These are phyloP conservation scores for Plasmodium knowlesi DNA, from an alignment of 169 alveolate species.

Conservation along the genomic window DNA sequence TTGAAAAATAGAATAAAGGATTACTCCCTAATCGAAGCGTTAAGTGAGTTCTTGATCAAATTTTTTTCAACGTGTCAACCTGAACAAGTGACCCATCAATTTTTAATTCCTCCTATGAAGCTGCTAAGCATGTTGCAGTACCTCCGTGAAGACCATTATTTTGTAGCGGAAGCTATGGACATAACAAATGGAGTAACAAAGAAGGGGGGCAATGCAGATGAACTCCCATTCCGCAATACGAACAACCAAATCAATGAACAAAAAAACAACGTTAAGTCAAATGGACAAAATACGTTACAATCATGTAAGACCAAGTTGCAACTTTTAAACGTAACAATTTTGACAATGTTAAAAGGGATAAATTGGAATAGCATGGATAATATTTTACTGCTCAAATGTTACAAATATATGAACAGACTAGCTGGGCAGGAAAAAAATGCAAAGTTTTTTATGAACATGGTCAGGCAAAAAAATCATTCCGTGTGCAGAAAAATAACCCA, in stretches of 20 bases:
- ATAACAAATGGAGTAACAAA: not conserved
- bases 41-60: not conserved
- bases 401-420: conserved; percentile 37
- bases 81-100: not conserved
- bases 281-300: not conserved
- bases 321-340: not conserved
- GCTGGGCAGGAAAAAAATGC: not conserved
- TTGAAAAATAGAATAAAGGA: conserved; percentile 38
- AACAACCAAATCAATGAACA: not conserved
- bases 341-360: not conserved
- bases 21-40: not conserved
- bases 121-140: not conserved
- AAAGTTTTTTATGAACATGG: not conserved
- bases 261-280: not conserved
- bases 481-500: not conserved
- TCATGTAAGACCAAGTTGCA: not conserved
- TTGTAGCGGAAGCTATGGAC: not conserved
- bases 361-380: not conserved
- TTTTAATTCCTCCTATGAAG: conserved; percentile 2
- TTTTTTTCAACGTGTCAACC: not conserved
- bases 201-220: not conserved
- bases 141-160: not conserved
- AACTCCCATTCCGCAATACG: not conserved
- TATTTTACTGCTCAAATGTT: conserved; percentile 14
- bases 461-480: not conserved